Evolutionary conservation across 1,284 basidiomycete genomes (phyloP).

Genomic region (Pseudozyma hubeiensis): DNA sequence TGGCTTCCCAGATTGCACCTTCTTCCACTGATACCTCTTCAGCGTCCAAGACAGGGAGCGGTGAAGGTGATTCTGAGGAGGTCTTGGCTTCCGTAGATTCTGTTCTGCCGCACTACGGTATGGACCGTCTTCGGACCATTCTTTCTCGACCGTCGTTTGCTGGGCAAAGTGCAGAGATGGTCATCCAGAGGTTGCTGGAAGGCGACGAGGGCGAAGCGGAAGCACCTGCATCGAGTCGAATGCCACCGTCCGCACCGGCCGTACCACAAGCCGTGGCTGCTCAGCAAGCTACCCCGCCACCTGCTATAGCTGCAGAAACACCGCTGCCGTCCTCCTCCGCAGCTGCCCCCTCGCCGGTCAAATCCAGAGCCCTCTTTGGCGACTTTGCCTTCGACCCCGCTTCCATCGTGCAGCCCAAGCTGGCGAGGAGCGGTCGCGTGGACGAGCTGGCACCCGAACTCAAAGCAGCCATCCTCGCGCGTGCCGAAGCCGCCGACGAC

Average conservation of each 20-base stretch:
- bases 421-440: conserved; percentile 12
- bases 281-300: neutral
- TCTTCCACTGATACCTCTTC: neutral
- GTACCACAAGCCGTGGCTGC: neutral
- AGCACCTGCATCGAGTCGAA: neutral
- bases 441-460: conserved; percentile 43
- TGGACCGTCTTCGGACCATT: conserved; percentile 24
- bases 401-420: conserved; percentile 21
- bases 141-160: conserved; percentile 37
- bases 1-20: conserved; percentile 3
- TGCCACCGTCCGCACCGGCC: neutral
- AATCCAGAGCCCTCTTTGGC: conserved; percentile 46
- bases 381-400: conserved; percentile 34
- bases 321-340: conserved; percentile 4
- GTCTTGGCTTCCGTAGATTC: conserved; percentile 40
- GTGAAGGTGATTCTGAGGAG: conserved; percentile 17
- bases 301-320: neutral
- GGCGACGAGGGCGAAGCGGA: conserved; percentile 36
- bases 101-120: conserved; percentile 44
- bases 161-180: conserved; percentile 34
- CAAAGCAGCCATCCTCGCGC: conserved; percentile 50
- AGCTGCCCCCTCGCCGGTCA: conserved; percentile 28
- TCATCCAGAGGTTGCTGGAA: conserved; percentile 47
- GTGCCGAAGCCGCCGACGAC: conserved; percentile 48
- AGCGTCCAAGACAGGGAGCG: neutral